Evolutionary conservation across 2,329 filamentous ascomycete genomes (phyloP).

Genomic region (Colletotrichum plurivorum): DNA sequence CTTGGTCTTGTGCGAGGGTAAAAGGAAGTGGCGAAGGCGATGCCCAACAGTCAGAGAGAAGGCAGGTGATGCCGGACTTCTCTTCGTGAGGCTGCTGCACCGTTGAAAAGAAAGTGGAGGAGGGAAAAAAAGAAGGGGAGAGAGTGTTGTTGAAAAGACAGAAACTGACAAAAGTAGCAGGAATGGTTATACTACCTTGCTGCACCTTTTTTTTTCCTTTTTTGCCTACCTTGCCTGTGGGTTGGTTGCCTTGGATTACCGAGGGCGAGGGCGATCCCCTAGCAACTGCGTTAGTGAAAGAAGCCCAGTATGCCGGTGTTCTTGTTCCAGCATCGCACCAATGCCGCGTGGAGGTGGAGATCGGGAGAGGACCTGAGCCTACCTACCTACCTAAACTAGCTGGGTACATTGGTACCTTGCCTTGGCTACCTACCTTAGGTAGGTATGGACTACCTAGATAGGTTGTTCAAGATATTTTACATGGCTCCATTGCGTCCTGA

Average conservation of each 20-base stretch:
- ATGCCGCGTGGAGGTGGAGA: constrained; percentile 30
- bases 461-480: neutral
- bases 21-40: neutral
- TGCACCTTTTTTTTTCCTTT: neutral
- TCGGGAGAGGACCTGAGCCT: constrained; percentile 26
- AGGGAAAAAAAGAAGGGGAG: constrained; percentile 7
- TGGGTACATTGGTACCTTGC: too few species aligned
- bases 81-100: constrained; percentile 8
- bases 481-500: too few species aligned
- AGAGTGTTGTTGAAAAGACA: constrained; percentile 10
- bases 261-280: constrained; percentile 9
- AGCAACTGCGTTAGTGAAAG: constrained; percentile 21
- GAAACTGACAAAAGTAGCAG: constrained; percentile 13
- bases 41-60: constrained; percentile 4
- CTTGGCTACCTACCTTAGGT: neutral
- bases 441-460: neutral
- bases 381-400: neutral
- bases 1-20: constrained; percentile 33
- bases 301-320: constrained; percentile 26
- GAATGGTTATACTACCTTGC: constrained; percentile 31
- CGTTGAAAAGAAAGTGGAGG: constrained; percentile 12
- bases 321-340: constrained; percentile 31
- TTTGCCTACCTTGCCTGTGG: too few species aligned
- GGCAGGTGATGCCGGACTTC: neutral
- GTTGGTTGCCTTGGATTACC: too few species aligned